These are phyloP conservation scores for Solanum ahanhuiri DNA, from an alignment of 257 asterid species.

Conservation along the genomic window DNA sequence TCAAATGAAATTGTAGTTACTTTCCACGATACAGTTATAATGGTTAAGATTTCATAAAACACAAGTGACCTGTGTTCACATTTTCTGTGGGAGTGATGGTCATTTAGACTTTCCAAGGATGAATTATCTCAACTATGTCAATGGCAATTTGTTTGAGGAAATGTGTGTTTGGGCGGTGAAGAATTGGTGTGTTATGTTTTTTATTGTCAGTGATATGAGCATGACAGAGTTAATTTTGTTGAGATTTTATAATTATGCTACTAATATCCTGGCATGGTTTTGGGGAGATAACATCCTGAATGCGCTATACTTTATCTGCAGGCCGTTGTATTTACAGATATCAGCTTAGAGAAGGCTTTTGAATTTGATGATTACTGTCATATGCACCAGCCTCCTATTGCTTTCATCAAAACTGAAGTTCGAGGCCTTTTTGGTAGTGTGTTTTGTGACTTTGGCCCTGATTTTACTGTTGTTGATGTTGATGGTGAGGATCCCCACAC, in stretches of 20 bases:
- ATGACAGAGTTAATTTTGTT: background rate
- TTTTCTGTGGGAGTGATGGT: background rate
- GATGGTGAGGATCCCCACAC: conserved; percentile 95
- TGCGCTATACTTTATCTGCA: conserved; percentile 15
- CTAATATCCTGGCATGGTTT: background rate
- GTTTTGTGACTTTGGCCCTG: conserved; percentile 91
- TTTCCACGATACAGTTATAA: background rate
- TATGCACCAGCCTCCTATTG: conserved; percentile 80
- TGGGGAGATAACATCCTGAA: background rate
- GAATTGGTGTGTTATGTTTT: background rate
- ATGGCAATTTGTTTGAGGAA: background rate
- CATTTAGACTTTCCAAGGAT: background rate
- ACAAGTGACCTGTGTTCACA: background rate
- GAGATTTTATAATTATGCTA: background rate
- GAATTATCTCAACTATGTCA: background rate
- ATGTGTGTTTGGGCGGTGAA: background rate
- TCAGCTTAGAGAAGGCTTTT: conserved; percentile 43
- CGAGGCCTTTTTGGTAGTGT: conserved; percentile 83
- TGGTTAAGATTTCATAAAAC: background rate
- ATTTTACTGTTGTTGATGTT: conserved; percentile 71
- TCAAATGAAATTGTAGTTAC: background rate
- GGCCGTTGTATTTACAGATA: conserved; percentile 90
- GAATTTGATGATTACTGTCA: conserved; percentile 81
- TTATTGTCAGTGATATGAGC: background rate
- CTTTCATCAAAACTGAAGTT: conserved; percentile 86